Base-by-base conservation (phyloP, 129 eudicot genomes). In the Flaveria brownii region DNA sequence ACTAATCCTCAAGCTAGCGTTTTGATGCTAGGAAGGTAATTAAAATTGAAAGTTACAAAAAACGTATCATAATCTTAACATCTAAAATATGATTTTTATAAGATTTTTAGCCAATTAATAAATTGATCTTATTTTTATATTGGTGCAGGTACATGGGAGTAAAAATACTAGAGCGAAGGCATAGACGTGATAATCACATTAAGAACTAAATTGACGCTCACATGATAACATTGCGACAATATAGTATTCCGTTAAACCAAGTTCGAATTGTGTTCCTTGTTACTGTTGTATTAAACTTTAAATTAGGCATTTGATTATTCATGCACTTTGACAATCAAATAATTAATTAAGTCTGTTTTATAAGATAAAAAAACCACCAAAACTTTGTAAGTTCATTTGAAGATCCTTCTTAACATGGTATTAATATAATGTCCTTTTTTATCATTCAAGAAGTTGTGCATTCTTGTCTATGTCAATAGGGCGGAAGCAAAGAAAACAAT, bases 1-100 rank as follows among this genome's bases (percentile, higher is more conserved):
- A 91, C 96, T 57, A 91, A 91, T 84, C 97, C 97, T 85, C 97
- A 91, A 72, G 97, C 97, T 41, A 91, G 96, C 26, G 90, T 91
- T 42, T 83, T 88, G 92, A 91, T 91, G 97, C 96, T 91, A 8
- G 97, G 96, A 68, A 89, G 97, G 97, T 90, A 82, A 52, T 13
- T 54, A 2, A 42, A 0, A 1, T 8, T 8, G 16, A 73, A 43
- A 41, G 57, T 22, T 2, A 42, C 10, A 45, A 8, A 43, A 43
- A 20, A 41, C 2, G 2, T 9, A 45, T 3, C 20, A 1, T 6
- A 14, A 39, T 33, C 49, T 66, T 17, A 39, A 18, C 5, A 41
- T 5, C 18, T 54, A 54, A 16, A 4, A 16, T 54, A 5, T 54
- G 10, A 54, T 33, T 6, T n/a, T 54, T 3, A 9, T 1, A 17